These are phyloP conservation scores for Orbilia ellipsospora DNA, from an alignment of 2,329 filamentous ascomycete species.

Conservation along the genomic window DNA sequence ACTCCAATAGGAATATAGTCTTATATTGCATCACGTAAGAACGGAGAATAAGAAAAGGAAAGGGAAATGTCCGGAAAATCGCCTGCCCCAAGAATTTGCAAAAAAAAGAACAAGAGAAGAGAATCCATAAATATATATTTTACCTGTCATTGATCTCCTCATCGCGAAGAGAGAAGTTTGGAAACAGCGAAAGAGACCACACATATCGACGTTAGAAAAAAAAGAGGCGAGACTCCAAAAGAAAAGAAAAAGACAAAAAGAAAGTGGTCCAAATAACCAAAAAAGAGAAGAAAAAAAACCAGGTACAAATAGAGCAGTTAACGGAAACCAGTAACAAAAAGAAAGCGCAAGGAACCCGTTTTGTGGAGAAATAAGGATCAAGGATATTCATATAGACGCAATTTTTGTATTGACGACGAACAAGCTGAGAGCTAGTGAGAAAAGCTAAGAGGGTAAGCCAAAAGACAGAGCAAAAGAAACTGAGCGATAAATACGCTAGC, in stretches of 20 bases:
- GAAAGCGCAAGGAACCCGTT: conserved; percentile 6
- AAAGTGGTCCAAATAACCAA: neutral
- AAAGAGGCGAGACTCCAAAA: conserved; percentile 3
- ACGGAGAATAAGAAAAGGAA: conserved; percentile 10
- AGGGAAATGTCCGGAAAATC: conserved; percentile 18
- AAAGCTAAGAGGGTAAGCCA: neutral
- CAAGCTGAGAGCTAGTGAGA: neutral
- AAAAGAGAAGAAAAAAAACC: no score
- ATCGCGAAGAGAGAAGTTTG: no score
- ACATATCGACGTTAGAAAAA: conserved; percentile 12
- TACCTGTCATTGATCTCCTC: conserved; percentile 15
- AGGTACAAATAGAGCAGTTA: conserved; percentile 1
- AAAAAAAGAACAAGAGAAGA: neutral
- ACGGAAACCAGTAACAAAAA: neutral
- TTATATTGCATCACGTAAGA: conserved; percentile 20
- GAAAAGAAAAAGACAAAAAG: conserved; percentile 2
- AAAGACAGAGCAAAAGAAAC: neutral
- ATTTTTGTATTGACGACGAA: conserved; percentile 2
- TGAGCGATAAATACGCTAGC: neutral
- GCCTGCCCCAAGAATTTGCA: conserved; percentile 10
- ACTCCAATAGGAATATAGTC: neutral
- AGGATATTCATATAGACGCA: conserved; percentile 20
- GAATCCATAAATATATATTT: neutral
- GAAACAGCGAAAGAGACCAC: neutral
- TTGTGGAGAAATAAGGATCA: neutral